These are phyloP conservation scores for Pilasporangium apinafurcum DNA, from an alignment of 352 stramenopile species.

Conservation along the genomic window DNA sequence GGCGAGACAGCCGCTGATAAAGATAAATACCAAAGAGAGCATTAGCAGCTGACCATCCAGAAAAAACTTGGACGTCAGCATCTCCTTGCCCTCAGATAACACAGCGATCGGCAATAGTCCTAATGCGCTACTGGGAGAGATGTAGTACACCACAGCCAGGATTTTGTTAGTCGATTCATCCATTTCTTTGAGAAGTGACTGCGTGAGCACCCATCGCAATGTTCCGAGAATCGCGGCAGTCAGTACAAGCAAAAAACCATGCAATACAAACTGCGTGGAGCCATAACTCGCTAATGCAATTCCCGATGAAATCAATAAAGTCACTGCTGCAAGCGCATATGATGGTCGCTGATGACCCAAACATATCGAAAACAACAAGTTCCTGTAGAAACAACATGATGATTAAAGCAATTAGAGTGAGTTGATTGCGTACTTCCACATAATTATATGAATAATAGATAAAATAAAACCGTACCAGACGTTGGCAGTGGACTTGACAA, in stretches of 20 bases:
- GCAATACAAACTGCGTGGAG: conserved; percentile 62
- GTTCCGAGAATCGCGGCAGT: conserved; percentile 63
- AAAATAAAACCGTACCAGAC: conserved; percentile 37
- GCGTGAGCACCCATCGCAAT: conserved; percentile 77
- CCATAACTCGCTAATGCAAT: conserved; percentile 73
- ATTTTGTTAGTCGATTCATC: conserved; percentile 53
- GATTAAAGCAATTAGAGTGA: background rate
- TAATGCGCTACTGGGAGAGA: conserved; percentile 65
- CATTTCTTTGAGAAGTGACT: conserved; percentile 69
- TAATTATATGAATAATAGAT: background rate
- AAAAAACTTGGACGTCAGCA: conserved; percentile 57
- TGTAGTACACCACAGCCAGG: conserved; percentile 79
- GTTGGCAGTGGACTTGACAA: conserved; percentile 73
- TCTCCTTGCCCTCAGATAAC: conserved; percentile 32
- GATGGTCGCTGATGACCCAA: conserved; percentile 66
- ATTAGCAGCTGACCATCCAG: conserved; percentile 35
- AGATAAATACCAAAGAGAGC: conserved; percentile 53
- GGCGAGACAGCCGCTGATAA: conserved; percentile 57
- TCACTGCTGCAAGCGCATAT: conserved; percentile 38
- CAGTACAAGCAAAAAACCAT: conserved; percentile 72
- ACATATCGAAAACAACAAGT: conserved; percentile 75
- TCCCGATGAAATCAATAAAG: conserved; percentile 63
- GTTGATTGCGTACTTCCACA: no score
- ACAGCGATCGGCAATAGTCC: conserved; percentile 66
- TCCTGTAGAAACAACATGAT: conserved; percentile 11